These are phyloP conservation scores for Mrakia gelida DNA, from an alignment of 768 basidiomycete species.

Conservation along the genomic window DNA sequence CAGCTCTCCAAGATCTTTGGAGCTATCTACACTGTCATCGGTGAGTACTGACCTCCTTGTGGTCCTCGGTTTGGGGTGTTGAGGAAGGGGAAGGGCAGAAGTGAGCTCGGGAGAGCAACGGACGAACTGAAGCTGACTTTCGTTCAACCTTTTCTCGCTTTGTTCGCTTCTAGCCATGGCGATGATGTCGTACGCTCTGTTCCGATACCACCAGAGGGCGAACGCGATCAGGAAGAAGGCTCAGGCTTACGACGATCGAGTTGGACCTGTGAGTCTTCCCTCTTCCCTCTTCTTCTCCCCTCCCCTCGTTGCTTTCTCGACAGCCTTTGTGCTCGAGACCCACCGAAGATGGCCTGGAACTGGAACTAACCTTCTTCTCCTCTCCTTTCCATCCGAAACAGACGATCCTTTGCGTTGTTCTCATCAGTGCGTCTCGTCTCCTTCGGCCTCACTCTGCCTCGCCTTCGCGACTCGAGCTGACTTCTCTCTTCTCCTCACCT, in stretches of 20 bases:
- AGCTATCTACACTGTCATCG: constrained; percentile 32
- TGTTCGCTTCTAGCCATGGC: constrained; percentile 65
- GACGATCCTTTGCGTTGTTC: constrained; percentile 76
- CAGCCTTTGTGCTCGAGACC: too few relatives aligned
- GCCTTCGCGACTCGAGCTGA: constrained; percentile 26
- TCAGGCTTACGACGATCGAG: constrained; percentile 89
- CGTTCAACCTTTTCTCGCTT: constrained; percentile 8
- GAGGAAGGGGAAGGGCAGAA: not conserved
- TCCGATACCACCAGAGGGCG: constrained; percentile 95
- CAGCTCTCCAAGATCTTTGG: constrained; percentile 34
- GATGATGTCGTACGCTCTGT: constrained; percentile 93
- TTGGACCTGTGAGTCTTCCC: constrained; percentile 74
- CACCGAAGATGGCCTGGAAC: too few relatives aligned
- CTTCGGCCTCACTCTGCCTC: constrained; percentile 31
- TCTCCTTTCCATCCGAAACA: constrained; percentile 39
- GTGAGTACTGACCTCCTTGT: not conserved
- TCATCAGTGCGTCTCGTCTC: constrained; percentile 57
- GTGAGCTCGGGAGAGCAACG: not conserved
- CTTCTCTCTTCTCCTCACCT: not conserved
- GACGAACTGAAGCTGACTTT: constrained; percentile 30
- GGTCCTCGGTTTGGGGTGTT: too few relatives aligned
- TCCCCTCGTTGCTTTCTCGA: too few relatives aligned
- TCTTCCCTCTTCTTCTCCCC: constrained; percentile 22
- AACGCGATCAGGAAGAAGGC: constrained; percentile 85
- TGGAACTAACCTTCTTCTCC: not conserved